A percentile compares a stretch with the other conserved stretches of the same genome.
Evolutionary conservation across 345 rosid genomes (phyloP).

Genomic region (Cardiospermum halicacabum): DNA sequence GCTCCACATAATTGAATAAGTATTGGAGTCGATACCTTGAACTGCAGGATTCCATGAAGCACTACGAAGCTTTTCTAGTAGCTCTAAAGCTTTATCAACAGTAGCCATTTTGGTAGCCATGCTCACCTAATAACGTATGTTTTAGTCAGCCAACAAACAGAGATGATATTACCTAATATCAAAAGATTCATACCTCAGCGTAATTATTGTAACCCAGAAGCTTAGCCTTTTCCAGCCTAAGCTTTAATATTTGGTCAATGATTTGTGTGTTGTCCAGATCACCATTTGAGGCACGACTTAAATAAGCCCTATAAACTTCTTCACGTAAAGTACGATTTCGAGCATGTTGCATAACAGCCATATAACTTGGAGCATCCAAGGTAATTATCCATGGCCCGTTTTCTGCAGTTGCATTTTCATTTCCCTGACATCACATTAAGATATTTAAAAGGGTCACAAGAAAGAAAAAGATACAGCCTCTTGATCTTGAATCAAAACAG

Average conservation of each 20-base stretch:
- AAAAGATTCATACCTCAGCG: slow-evolving; percentile 62
- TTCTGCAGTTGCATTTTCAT: slow-evolving; percentile 76
- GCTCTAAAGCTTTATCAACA: slow-evolving; percentile 73
- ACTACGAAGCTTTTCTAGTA: slow-evolving; percentile 72
- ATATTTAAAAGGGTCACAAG: slow-evolving; percentile 8
- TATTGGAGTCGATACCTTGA: slow-evolving; percentile 45
- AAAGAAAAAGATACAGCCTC: not conserved
- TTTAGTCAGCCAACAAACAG: slow-evolving; percentile 16
- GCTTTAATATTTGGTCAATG: slow-evolving; percentile 73
- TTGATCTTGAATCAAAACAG: not conserved
- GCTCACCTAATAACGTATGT: slow-evolving; percentile 53
- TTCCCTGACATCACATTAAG: slow-evolving; percentile 45
- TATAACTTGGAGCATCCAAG: slow-evolving; percentile 73
- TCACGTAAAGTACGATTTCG: slow-evolving; percentile 73
- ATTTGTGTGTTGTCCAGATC: slow-evolving; percentile 69
- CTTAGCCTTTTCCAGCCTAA: slow-evolving; percentile 74
- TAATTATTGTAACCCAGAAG: slow-evolving; percentile 71
- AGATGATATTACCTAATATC: slow-evolving; percentile 3
- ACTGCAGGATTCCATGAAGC: slow-evolving; percentile 91
- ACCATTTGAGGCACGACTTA: slow-evolving; percentile 73
- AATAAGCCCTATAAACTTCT: slow-evolving; percentile 69
- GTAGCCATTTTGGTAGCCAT: slow-evolving; percentile 98
- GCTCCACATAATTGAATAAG: not conserved
- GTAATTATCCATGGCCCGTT: slow-evolving; percentile 88
- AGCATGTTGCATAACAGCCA: slow-evolving; percentile 86